A percentile compares a stretch with the other conserved stretches of the same genome.
These are phyloP conservation scores for Cantharellus anzutake DNA, from an alignment of 768 basidiomycete genomes.

Conservation along the genomic window DNA sequence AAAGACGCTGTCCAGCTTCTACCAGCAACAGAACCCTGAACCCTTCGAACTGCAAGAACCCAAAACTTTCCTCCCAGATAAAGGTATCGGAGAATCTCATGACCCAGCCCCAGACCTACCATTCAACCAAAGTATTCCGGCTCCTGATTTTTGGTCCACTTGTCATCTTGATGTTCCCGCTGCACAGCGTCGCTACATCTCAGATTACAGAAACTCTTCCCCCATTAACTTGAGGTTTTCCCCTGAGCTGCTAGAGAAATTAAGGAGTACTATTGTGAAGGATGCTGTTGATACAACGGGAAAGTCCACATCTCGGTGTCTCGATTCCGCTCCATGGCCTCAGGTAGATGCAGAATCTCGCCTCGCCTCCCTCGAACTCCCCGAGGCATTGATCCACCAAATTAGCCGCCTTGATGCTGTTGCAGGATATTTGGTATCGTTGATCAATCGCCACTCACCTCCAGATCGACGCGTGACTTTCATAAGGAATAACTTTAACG, in stretches of 20 bases:
- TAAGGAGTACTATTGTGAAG: not conserved
- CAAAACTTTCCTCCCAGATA: not conserved
- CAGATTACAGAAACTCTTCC: not conserved
- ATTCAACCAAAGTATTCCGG: not conserved
- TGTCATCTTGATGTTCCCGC: not conserved
- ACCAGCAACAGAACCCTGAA: not conserved
- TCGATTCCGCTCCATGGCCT: too few species aligned
- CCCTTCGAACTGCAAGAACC: not conserved
- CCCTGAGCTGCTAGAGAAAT: not conserved
- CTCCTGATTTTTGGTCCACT: not conserved
- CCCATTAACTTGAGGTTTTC: not conserved
- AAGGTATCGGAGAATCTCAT: too few species aligned
- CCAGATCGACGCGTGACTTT: too few species aligned
- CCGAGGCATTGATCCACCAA: too few species aligned
- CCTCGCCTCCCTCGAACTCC: not conserved
- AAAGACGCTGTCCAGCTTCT: not conserved
- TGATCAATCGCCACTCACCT: not conserved
- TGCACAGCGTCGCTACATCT: not conserved
- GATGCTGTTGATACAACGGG: not conserved
- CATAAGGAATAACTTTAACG: too few species aligned
- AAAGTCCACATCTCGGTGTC: not conserved
- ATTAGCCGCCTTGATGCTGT: constrained; percentile 2
- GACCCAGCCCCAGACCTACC: not conserved
- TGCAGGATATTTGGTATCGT: not conserved
- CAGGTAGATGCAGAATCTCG: not conserved